These are phyloP conservation scores for Trichophyton verrucosum DNA, from an alignment of 2,329 filamentous ascomycete species.

Conservation along the genomic window DNA sequence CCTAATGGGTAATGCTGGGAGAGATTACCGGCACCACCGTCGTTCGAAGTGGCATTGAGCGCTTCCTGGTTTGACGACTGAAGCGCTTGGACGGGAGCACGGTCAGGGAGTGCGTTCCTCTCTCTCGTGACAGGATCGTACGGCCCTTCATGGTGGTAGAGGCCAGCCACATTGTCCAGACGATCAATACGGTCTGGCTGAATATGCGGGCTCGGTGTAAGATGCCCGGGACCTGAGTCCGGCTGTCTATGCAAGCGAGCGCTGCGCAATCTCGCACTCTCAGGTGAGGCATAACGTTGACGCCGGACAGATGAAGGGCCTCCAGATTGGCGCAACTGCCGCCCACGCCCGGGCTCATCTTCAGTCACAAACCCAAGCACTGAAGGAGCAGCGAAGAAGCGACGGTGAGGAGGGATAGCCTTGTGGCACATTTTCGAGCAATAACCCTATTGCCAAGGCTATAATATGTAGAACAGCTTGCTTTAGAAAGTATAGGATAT, in stretches of 20 bases:
- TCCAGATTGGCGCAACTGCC: background rate
- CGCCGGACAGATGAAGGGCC: background rate
- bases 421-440: no score
- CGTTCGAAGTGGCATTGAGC: conserved; percentile 64
- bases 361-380: no score
- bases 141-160: conserved; percentile 84
- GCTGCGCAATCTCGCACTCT: background rate
- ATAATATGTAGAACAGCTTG: no score
- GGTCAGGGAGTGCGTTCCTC: conserved; percentile 52
- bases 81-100: conserved; percentile 66
- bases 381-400: no score
- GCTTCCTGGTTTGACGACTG: conserved; percentile 61
- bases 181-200: conserved; percentile 65
- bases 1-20: conserved; percentile 64
- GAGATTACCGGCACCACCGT: conserved; percentile 65
- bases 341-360: background rate
- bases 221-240: background rate
- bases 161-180: conserved; percentile 34
- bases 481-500: background rate
- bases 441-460: no score
- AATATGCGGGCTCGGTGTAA: conserved; percentile 28
- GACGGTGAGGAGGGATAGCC: no score
- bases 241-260: no score
- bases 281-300: background rate
- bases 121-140: conserved; percentile 71